phyloP scores from a whole-genome alignment of 1,284 basidiomycete species.

The Mycosarcoma maydis region DNA sequence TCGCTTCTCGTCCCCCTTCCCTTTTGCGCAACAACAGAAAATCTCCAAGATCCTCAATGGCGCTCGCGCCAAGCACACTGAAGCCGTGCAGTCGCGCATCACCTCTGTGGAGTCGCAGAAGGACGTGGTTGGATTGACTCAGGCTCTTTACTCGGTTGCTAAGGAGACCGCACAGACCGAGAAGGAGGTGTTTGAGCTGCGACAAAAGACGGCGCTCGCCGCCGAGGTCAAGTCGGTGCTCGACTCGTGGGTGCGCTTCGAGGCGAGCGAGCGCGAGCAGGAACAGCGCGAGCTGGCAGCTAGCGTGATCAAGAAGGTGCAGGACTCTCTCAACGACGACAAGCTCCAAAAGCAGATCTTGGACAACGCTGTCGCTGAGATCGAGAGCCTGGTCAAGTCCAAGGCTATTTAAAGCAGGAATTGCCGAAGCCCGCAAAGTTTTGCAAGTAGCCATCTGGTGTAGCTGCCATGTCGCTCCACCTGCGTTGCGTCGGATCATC shows the following conservation, averaged over 20 bases:
- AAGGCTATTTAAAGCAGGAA: conserved; percentile 61
- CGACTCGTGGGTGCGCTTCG: conserved; percentile 97
- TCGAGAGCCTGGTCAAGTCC: conserved; percentile 74
- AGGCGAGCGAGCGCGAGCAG: conserved; percentile 94
- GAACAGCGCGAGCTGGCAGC: conserved; percentile 92
- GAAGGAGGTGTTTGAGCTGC: conserved; percentile 86
- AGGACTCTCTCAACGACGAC: conserved; percentile 83
- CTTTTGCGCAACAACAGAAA: conserved; percentile 68
- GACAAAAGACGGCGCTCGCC: conserved; percentile 86
- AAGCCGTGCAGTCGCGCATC: conserved; percentile 92
- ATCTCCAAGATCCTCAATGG: conserved; percentile 83
- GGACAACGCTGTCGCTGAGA: conserved; percentile 82
- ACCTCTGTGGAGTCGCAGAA: conserved; percentile 89
- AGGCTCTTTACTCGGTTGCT: conserved; percentile 89
- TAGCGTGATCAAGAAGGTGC: conserved; percentile 85
- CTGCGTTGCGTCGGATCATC: no score
- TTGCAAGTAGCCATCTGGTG: no score
- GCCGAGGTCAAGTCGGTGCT: conserved; percentile 92
- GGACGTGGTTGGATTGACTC: conserved; percentile 88
- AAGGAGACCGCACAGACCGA: conserved; percentile 96
- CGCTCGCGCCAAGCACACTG: conserved; percentile 88
- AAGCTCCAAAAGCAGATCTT: conserved; percentile 94
- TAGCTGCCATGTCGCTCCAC: no score
- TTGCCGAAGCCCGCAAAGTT: no score
- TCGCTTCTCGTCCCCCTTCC: no score